Conservation (phyloP, 495 filamentous ascomycete species). For the Tuber borchii region DNA sequence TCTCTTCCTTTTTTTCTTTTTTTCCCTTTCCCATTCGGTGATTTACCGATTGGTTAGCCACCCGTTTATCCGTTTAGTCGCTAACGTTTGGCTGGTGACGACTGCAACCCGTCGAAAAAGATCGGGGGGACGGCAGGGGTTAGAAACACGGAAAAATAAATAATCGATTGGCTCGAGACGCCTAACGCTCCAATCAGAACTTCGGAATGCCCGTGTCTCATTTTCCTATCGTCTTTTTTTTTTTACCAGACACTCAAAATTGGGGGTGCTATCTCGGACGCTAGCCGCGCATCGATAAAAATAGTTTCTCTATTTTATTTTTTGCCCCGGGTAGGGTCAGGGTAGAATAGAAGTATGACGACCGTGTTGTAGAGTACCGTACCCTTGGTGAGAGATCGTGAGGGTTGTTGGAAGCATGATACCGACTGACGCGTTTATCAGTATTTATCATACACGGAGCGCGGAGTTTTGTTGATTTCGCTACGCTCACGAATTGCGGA, state of each 20-base stretch:
- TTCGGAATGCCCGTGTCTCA: background rate
- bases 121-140: too few species aligned
- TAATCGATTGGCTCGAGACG: background rate
- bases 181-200: background rate
- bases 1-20: background rate
- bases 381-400: background rate
- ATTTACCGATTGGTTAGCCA: background rate
- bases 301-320: background rate
- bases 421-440: background rate
- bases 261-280: too few species aligned
- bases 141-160: background rate
- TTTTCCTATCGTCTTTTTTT: background rate
- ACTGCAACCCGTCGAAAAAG: too few species aligned
- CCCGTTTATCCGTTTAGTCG: background rate
- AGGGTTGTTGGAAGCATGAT: background rate
- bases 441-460: background rate
- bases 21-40: background rate
- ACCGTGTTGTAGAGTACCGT: too few species aligned
- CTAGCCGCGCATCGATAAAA: slow-evolving; percentile 1
- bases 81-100: background rate
- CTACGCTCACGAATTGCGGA: background rate
- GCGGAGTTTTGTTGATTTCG: background rate
- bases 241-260: too few species aligned
- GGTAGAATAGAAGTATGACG: background rate
- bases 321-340: background rate